Base-by-base conservation (phyloP, 805 yeast species). In the Kodamaea hsintzibuensis region DNA sequence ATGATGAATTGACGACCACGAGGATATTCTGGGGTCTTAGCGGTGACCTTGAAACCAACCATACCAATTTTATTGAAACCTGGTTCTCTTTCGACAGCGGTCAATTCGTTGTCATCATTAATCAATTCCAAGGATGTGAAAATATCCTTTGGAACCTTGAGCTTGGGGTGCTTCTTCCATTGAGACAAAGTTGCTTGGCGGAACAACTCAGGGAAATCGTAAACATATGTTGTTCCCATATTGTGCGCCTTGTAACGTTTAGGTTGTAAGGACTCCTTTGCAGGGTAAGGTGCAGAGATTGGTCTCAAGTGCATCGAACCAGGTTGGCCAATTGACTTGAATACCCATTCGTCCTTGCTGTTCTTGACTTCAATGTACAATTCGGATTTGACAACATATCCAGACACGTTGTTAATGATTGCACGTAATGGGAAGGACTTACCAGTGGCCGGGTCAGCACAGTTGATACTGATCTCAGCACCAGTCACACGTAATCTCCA, bases 131-230 rank as follows among this genome's bases (percentile, higher is more conserved):
- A 81, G 46, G 88, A 83, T 38, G 82, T 77, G 73, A 96, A 90
- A 63, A 87, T 79, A 63, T 90, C 95, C 57, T 86, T 90, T 43
- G 92, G 92, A 58, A 84, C 70, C 60, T 84, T 85, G 47, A 71
- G 70, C 54, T 84, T 77, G 43, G 84, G 79, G 60, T 72, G 71
- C 57, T 82, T 82, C 70, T 86, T 86, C 99, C 99, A 95, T 72
- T 85, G 88, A 17, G 92, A 80, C 53, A 83, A 72, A 39, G 89
- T 81, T 39, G 97, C 96, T 77, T 95, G 98, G 66, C 92, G 89
- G 88, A 96, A 95, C 66, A 95, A 78, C 71, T 95, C 99, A 51
- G 99, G 99, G 95, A 95, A 96, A 74, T 95, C 99, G 67, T 96
- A 95, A 49, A 91, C 97, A 68, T 91, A 95, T 9, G 99, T 92